phyloP scores from a whole-genome alignment of 2,329 filamentous ascomycete genomes.

The Neobulgaria alba region DNA sequence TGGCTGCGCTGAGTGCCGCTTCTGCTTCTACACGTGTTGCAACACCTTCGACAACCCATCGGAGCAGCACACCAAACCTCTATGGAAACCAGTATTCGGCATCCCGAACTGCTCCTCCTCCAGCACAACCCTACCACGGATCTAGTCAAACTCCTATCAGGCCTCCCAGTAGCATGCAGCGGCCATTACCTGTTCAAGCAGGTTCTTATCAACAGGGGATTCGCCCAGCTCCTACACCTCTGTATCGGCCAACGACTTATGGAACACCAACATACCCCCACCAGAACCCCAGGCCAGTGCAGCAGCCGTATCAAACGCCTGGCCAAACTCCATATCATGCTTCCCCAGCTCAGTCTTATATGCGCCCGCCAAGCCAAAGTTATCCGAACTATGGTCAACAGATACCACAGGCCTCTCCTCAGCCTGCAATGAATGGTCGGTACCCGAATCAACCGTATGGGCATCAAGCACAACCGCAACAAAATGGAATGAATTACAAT shows the following conservation, averaged over 20 bases:
- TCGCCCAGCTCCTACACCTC: slow-evolving; percentile 20
- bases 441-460: slow-evolving; percentile 23
- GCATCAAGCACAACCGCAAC: slow-evolving; percentile 18
- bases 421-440: slow-evolving; percentile 18
- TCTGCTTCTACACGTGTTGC: slow-evolving; percentile 15
- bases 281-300: slow-evolving; percentile 22
- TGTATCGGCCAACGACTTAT: slow-evolving; percentile 24
- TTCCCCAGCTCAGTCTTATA: slow-evolving; percentile 16
- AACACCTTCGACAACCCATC: slow-evolving; percentile 19
- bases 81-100: slow-evolving; percentile 29
- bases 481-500: slow-evolving; percentile 24
- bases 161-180: slow-evolving; percentile 21
- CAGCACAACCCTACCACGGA: slow-evolving; percentile 20
- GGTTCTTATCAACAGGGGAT: slow-evolving; percentile 20
- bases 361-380: slow-evolving; percentile 17
- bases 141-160: slow-evolving; percentile 24
- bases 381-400: too few species aligned
- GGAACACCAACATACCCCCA: slow-evolving; percentile 25
- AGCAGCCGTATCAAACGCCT: slow-evolving; percentile 20
- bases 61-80: slow-evolving; percentile 16
- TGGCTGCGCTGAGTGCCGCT: slow-evolving; percentile 16
- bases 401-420: slow-evolving; percentile 18
- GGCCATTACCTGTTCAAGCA: slow-evolving; percentile 22
- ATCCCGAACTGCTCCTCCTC: slow-evolving; percentile 14
- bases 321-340: slow-evolving; percentile 16